Evolutionary conservation across 805 yeast genomes (phyloP), one percentile per base, ranked within the genome.

Genomic region (Monosporozyma aquatica): DNA sequence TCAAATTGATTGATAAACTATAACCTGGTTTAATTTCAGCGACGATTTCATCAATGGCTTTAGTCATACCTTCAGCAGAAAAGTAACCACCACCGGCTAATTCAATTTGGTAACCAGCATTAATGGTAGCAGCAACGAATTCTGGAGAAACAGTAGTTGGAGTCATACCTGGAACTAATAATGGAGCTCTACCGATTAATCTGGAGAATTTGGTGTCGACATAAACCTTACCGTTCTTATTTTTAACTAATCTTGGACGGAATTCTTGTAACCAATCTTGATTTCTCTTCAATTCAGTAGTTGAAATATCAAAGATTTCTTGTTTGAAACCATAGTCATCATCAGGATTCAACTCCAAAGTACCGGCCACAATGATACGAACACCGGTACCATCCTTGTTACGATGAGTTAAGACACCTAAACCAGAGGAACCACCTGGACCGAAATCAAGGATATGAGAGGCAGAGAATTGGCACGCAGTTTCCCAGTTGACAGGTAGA

Each of bases 1-100:
- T 84, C 64, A 92, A 77, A 68, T 92, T 92, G 56, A 92, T 71
- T 56, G 95, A 87, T 60, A 92, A 76, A 56, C 97, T 95, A 42
- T 81, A 76, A 60, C 97, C 97, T 50, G 95, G 92, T 47, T 72
- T 70, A 42, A 85, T 76, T 49, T 72, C 71, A 41, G 69, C 65
- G 47, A 84, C 82, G 53, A 92, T 83, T 54, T 78, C 67, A 55
- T 82, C 75, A 53, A 92, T 71, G 33, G 97, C 97, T 22, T 60
- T 62, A 42, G 82, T 77, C 80, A 92, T 79, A 56, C 71, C 71
- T 8, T 61, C 64, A 49, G 94, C 81, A 45, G 71, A 64, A 67
- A 90, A 92, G 68, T 92, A 92, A 59, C 97, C 99, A 74, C 99
- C 99, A 66, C 99, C 99, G 39, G 95, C 98, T 58, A 92, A 75